Conservation (phyloP, 305 asterid species). For the Nicotiana rustica region DNA sequence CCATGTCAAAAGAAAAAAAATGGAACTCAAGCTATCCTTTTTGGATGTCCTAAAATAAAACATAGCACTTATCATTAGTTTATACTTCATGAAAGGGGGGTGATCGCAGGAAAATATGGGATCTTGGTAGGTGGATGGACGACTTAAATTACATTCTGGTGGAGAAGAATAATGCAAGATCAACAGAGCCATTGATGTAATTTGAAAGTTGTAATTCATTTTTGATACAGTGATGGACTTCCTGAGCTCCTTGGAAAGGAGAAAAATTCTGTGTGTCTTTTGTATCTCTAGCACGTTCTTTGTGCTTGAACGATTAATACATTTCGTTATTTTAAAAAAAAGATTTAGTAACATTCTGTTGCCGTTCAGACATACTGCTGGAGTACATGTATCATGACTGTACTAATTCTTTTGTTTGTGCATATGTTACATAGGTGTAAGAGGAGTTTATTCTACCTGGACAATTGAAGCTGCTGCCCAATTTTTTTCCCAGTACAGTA, state of each 20-base stretch:
- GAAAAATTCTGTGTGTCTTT: background rate
- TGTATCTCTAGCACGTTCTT: background rate
- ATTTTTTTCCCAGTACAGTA: constrained; percentile 65
- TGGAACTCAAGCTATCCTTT: constrained; percentile 13
- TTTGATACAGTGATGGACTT: constrained; percentile 1
- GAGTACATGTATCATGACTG: background rate
- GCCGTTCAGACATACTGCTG: background rate
- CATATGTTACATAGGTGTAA: constrained; percentile 61
- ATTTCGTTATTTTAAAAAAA: background rate
- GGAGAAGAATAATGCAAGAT: background rate
- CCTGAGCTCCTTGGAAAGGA: constrained; percentile 31
- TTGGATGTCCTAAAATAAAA: constrained; percentile 1
- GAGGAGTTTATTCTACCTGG: constrained; percentile 79
- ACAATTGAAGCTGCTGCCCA: constrained; percentile 72
- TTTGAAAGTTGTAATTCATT: background rate
- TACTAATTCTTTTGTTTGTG: constrained; percentile 32
- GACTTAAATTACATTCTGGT: background rate
- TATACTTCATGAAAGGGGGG: background rate
- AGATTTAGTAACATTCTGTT: constrained; percentile 7
- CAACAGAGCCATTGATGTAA: constrained; percentile 11
- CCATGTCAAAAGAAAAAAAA: too few relatives aligned
- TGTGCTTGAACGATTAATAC: background rate
- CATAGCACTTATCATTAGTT: constrained; percentile 8
- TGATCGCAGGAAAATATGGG: background rate
- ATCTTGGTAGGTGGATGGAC: constrained; percentile 2